phyloP scores from a whole-genome alignment of 371 early-diverging fungal genomes.

The Mucor sp. region DNA sequence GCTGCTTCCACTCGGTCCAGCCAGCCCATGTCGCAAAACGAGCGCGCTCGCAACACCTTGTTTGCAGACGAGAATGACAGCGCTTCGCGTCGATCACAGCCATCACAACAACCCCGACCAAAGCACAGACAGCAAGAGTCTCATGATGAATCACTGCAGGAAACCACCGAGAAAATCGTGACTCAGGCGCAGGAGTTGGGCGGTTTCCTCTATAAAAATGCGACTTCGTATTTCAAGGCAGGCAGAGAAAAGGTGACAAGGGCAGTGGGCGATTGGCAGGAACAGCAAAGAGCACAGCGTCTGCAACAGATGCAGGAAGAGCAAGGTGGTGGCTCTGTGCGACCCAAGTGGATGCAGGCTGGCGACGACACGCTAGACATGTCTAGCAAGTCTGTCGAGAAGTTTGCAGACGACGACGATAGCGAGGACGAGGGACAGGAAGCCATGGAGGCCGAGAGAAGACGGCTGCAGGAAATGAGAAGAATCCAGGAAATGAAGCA shows the following conservation, averaged over 20 bases:
- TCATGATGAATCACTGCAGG: slow-evolving; percentile 25
- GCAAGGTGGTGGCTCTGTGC: slow-evolving; percentile 24
- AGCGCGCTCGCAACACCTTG: slow-evolving; percentile 15
- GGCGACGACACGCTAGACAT: background rate
- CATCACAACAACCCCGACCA: slow-evolving; percentile 30
- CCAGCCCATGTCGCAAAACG: slow-evolving; percentile 13
- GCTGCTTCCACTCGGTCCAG: background rate
- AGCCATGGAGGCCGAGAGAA: slow-evolving; percentile 4
- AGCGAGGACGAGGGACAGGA: slow-evolving; percentile 15
- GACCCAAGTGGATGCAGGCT: slow-evolving; percentile 26
- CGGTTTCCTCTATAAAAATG: slow-evolving; percentile 71
- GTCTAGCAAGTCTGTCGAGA: slow-evolving; percentile 15
- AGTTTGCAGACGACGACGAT: slow-evolving; percentile 37
- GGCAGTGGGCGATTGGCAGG: slow-evolving; percentile 67
- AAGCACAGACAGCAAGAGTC: slow-evolving; percentile 38
- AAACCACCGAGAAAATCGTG: slow-evolving; percentile 65
- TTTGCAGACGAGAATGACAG: slow-evolving; percentile 20
- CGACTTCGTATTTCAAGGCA: slow-evolving; percentile 68
- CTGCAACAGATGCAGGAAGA: slow-evolving; percentile 44
- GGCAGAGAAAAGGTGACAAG: slow-evolving; percentile 69
- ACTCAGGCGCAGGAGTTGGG: slow-evolving; percentile 74
- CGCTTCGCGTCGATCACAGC: background rate
- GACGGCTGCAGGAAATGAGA: slow-evolving; percentile 5
- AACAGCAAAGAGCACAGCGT: slow-evolving; percentile 42
- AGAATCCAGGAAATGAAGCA: slow-evolving; percentile 3